Conservation (phyloP, 2,329 filamentous ascomycete genomes). For the Zalaria sp. region DNA sequence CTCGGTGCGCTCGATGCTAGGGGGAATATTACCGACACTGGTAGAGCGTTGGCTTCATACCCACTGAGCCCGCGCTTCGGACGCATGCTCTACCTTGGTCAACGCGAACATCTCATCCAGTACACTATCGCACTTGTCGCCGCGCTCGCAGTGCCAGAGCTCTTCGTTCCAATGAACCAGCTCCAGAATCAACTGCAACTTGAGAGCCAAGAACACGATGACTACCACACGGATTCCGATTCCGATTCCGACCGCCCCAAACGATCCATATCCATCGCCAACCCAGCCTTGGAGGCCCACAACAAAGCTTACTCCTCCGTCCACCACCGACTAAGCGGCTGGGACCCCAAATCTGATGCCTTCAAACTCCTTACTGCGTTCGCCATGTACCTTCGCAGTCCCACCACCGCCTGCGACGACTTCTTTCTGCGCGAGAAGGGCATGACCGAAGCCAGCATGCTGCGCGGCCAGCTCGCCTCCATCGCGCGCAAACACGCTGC, state of each 20-base stretch:
- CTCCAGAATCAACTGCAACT: conserved; percentile 31
- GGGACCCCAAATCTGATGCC: conserved; percentile 74
- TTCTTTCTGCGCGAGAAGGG: conserved; percentile 83
- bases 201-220: conserved; percentile 25
- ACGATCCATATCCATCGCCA: conserved; percentile 27
- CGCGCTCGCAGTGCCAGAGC: conserved; percentile 71
- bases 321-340: conserved; percentile 63
- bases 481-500: conserved; percentile 32
- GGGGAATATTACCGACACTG: conserved; percentile 65
- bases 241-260: conserved; percentile 3
- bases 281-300: conserved; percentile 41
- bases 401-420: conserved; percentile 43
- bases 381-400: conserved; percentile 46
- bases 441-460: conserved; percentile 71
- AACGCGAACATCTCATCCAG: conserved; percentile 66
- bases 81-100: conserved; percentile 79
- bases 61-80: conserved; percentile 83
- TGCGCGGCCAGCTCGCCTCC: conserved; percentile 69
- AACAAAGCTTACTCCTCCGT: conserved; percentile 54
- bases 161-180: conserved; percentile 74
- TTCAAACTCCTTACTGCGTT: conserved; percentile 86
- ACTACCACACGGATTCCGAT: conserved; percentile 21
- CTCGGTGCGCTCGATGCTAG: conserved; percentile 57
- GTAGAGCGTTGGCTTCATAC: conserved; percentile 73
- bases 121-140: conserved; percentile 84